phyloP scores from a whole-genome alignment of 805 yeast species.

The Saccharomycopsis synnaedendra region DNA sequence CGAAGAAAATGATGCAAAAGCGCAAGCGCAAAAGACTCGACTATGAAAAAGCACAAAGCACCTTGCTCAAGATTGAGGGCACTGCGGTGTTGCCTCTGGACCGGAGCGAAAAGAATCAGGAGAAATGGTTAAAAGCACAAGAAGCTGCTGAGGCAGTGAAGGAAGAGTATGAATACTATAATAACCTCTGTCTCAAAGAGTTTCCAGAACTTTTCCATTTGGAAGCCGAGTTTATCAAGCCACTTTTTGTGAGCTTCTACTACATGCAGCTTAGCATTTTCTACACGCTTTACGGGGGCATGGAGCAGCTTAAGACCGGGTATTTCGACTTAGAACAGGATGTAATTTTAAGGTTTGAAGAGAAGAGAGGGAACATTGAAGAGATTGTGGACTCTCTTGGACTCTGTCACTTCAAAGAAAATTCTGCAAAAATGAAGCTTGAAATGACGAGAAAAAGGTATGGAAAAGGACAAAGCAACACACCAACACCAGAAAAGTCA shows the following conservation, averaged over 20 bases:
- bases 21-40: constrained; percentile 93
- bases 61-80: constrained; percentile 58
- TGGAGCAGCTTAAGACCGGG: constrained; percentile 95
- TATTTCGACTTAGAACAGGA: constrained; percentile 83
- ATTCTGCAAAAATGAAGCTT: constrained; percentile 74
- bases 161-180: constrained; percentile 92
- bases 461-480: constrained; percentile 26
- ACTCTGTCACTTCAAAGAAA: constrained; percentile 79
- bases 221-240: constrained; percentile 87
- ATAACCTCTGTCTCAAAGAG: constrained; percentile 86
- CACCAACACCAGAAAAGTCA: constrained; percentile 20
- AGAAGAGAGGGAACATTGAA: constrained; percentile 83
- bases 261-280: constrained; percentile 97
- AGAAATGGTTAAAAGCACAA: constrained; percentile 77
- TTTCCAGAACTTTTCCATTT: constrained; percentile 78
- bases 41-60: constrained; percentile 70
- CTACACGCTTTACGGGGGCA: constrained; percentile 78
- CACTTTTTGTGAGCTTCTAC: constrained; percentile 87
- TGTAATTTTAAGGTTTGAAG: constrained; percentile 64
- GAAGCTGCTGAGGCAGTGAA: constrained; percentile 83
- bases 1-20: constrained; percentile 89
- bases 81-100: constrained; percentile 45
- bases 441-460: constrained; percentile 75
- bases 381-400: constrained; percentile 82
- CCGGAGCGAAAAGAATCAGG: constrained; percentile 80